Evolutionary conservation across 306 rosid species (phyloP).

Genomic region (Dryas alaskensis): DNA sequence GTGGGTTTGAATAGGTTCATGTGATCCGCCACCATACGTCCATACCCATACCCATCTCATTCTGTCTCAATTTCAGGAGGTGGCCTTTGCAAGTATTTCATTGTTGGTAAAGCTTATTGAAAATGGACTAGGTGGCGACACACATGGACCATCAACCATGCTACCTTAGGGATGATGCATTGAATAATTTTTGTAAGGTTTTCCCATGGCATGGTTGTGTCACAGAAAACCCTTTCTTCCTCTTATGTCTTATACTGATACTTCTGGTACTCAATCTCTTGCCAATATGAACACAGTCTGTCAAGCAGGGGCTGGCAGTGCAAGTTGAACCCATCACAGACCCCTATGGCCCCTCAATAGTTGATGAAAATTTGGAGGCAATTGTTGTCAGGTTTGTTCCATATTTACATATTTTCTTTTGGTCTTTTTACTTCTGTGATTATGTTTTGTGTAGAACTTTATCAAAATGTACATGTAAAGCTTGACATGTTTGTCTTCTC

Average conservation of each 20-base stretch:
- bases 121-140: not conserved
- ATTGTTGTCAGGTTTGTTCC: conserved; percentile 77
- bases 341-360: conserved; percentile 91
- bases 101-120: not conserved
- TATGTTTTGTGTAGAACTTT: not conserved
- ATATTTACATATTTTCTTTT: not conserved
- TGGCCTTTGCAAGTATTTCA: not conserved
- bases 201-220: not conserved
- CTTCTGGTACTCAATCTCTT: conserved; percentile 11
- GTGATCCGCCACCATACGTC: conserved; percentile 1
- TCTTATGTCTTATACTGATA: conserved; percentile 5
- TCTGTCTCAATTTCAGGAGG: not conserved
- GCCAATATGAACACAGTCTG: conserved; percentile 49
- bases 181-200: not conserved
- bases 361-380: conserved; percentile 82
- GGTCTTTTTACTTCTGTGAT: not conserved
- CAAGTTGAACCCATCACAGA: conserved; percentile 77
- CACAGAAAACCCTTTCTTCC: not conserved
- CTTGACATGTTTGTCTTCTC: not conserved
- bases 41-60: not conserved
- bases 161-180: not conserved
- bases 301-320: conserved; percentile 71
- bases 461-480: not conserved
- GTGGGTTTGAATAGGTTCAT: not conserved
- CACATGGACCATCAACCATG: not conserved